Conservation (phyloP, 2,329 filamentous ascomycete genomes). For the Sporothrix sp. region DNA sequence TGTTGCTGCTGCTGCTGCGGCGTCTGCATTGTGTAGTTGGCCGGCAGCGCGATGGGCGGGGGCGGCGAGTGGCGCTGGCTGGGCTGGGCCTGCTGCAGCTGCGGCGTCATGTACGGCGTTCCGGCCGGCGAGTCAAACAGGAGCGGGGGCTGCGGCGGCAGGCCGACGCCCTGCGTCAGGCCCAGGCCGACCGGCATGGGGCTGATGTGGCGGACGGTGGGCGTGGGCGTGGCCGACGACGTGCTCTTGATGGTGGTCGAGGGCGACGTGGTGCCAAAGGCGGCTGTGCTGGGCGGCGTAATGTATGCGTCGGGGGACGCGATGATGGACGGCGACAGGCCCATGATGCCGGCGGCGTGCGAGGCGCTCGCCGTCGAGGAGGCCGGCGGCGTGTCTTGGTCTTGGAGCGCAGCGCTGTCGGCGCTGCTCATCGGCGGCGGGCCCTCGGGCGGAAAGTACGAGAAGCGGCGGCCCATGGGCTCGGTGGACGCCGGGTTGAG, state of each 20-base stretch:
- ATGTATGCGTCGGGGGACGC: conserved; percentile 37
- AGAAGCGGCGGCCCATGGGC: conserved; percentile 47
- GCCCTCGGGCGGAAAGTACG: conserved; percentile 50
- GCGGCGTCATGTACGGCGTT: conserved; percentile 18
- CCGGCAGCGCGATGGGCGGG: not conserved
- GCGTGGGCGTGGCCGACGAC: conserved; percentile 26
- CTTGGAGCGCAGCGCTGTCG: conserved; percentile 19
- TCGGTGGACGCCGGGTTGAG: conserved; percentile 47
- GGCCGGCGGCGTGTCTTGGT: conserved; percentile 28
- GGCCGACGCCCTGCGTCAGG: not conserved
- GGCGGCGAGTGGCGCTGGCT: conserved; percentile 18
- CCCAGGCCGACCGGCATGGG: conserved; percentile 19
- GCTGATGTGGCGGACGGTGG: conserved; percentile 24
- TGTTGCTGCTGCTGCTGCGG: conserved; percentile 27
- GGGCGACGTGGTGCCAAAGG: conserved; percentile 29
- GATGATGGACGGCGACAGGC: conserved; percentile 25
- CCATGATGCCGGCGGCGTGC: not conserved
- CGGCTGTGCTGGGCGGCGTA: conserved; percentile 22
- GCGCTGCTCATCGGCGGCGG: conserved; percentile 18
- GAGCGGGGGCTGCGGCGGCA: conserved; percentile 9
- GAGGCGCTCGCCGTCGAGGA: not conserved
- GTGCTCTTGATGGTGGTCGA: conserved; percentile 18
- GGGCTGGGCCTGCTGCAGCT: conserved; percentile 19
- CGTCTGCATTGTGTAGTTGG: conserved; percentile 30
- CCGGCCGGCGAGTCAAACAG: conserved; percentile 19